Evolutionary conservation across 2,329 filamentous ascomycete genomes (phyloP).

Genomic region (Colletotrichum lindemuthianum): DNA sequence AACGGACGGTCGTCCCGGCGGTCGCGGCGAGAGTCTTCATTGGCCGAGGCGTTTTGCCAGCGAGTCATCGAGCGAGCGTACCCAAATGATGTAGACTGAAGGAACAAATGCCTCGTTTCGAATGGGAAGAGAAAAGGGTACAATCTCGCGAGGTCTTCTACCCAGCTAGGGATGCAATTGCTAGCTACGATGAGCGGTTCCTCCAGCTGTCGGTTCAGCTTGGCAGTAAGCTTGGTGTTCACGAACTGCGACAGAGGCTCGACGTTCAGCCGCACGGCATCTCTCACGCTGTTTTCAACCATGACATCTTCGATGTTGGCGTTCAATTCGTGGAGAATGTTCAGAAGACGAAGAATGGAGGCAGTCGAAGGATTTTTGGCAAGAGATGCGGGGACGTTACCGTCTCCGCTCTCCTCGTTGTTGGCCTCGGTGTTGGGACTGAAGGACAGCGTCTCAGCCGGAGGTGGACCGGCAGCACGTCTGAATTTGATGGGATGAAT

Average conservation of each 20-base stretch:
- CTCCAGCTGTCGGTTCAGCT: constrained; percentile 95
- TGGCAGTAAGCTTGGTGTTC: constrained; percentile 97
- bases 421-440: constrained; percentile 58
- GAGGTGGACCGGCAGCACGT: constrained; percentile 83
- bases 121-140: constrained; percentile 99
- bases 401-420: constrained; percentile 64
- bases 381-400: constrained; percentile 77
- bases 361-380: constrained; percentile 86
- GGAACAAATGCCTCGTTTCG: constrained; percentile 94
- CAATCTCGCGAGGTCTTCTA: constrained; percentile 89
- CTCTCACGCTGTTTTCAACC: constrained; percentile 72
- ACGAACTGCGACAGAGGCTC: constrained; percentile 95
- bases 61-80: constrained; percentile 97
- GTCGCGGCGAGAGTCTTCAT: constrained; percentile 83
- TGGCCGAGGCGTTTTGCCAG: constrained; percentile 92
- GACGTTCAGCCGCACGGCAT: constrained; percentile 74
- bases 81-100: constrained; percentile 97
- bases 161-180: constrained; percentile 95
- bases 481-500: constrained; percentile 94
- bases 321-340: constrained; percentile 92
- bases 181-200: constrained; percentile 97
- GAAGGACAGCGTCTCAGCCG: constrained; percentile 75
- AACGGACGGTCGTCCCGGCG: constrained; percentile 91
- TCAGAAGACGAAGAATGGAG: constrained; percentile 86
- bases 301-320: constrained; percentile 92